phyloP scores from a whole-genome alignment of 306 rosid species.

The Purshia tridentata region DNA sequence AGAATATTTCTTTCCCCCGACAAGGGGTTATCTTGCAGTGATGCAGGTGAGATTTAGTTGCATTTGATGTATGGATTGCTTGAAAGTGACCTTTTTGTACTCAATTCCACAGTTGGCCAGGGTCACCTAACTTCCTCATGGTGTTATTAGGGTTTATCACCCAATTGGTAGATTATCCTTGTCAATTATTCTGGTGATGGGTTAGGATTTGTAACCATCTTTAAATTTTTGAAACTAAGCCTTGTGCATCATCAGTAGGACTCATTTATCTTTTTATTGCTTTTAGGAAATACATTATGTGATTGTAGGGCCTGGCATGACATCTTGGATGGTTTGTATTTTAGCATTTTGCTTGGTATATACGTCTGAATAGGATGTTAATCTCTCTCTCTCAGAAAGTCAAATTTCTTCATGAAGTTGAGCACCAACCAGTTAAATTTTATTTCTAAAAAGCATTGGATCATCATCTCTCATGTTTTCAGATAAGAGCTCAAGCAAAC shows the following conservation, averaged over 20 bases:
- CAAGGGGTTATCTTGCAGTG: not conserved
- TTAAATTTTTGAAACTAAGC: not conserved
- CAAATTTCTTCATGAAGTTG: no score
- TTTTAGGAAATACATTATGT: constrained; percentile 3
- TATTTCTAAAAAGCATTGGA: no score
- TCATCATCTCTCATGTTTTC: no score
- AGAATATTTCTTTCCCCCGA: not conserved
- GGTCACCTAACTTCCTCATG: not conserved
- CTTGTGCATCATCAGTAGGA: not conserved
- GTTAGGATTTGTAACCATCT: not conserved
- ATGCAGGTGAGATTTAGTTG: not conserved
- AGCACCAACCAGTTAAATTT: no score
- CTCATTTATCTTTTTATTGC: not conserved
- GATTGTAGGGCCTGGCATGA: constrained; percentile 5
- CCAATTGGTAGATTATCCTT: not conserved
- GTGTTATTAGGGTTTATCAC: not conserved
- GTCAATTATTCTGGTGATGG: no score
- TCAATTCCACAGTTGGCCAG: not conserved
- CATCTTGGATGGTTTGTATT: not conserved
- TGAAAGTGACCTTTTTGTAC: not conserved
- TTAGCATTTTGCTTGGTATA: not conserved
- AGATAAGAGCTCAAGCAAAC: no score
- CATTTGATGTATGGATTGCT: not conserved
- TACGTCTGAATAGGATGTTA: not conserved
- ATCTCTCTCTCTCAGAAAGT: not conserved